Base-by-base conservation (phyloP, 139 green algal species). In the Chlamydomonas sphaeroides region DNA sequence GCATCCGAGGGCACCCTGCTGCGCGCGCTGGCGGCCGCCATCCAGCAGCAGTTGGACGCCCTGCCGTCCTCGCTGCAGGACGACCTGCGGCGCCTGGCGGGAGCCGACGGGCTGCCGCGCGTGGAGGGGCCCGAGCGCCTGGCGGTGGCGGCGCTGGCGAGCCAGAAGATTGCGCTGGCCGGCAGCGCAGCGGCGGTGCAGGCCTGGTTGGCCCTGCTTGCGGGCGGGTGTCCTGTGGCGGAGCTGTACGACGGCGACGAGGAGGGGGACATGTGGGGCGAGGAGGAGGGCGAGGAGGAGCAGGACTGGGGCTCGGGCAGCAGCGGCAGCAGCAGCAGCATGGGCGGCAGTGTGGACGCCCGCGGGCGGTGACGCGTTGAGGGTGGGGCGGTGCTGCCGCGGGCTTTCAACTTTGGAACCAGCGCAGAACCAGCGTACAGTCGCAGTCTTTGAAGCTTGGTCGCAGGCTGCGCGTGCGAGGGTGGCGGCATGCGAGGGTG, bases 1-100 rank as follows among this genome's bases (percentile, higher is more conserved):
- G 62, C 79, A 4, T 79, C 78, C n/a, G 86, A 90, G 89, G 48
- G 65, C 33, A 39, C 66, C 26, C 53, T 88, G 33, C 69, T 92
- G 63, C 48, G 68, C 6, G 70, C 72, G 41, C 39, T 89, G 45
- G 30, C 45, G 25, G 33, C 33, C 25, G 72, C 39, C 33, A 53
- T 84, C 5, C 35, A 73, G 53, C 25, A 30, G 1, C 70, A 68
- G 51, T 59, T 84, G 39, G 63, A 25, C 11, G 68, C 49, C 10
- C 91, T 91, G 75, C 84, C 87, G 1, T 62, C 78, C 36, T 77
- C 26, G 35, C 69, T 87, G 56, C 26, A 89, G 42, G 41, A 84
- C 39, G 89, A 92, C 59, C 3, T 72, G 82, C 36, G 57, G 15
- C 75, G 86, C 67, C 59, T 85, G 83, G 53, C 77, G 66, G 65